A percentile compares a stretch with the other conserved stretches of the same genome.
These are phyloP conservation scores for Apiospora phragmitis DNA, from an alignment of 2,329 filamentous ascomycete species.

Conservation along the genomic window DNA sequence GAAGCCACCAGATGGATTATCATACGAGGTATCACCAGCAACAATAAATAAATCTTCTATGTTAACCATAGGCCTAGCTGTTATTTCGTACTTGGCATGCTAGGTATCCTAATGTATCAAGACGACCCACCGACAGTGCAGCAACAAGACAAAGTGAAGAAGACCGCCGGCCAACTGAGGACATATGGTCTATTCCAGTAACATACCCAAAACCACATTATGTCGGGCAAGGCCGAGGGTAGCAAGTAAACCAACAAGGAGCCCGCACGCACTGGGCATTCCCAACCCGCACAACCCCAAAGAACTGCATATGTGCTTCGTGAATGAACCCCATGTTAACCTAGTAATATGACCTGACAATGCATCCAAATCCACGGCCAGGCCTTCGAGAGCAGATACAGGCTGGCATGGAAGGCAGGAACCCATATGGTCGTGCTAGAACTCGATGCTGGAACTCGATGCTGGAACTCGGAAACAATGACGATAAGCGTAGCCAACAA, in stretches of 20 bases:
- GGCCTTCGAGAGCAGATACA: not conserved
- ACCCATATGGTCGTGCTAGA: not conserved
- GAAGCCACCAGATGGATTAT: not conserved
- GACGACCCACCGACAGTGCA: not conserved
- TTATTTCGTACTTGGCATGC: not conserved
- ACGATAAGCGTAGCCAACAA: not conserved
- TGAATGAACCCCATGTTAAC: not conserved
- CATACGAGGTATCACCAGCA: not conserved
- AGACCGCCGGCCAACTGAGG: not conserved
- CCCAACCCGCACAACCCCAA: not conserved
- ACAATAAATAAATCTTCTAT: constrained; percentile 7
- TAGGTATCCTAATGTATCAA: not conserved
- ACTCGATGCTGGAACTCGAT: too few species aligned
- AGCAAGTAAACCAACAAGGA: not conserved
- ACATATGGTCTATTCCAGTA: not conserved
- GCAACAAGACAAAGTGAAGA: not conserved
- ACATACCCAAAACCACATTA: not conserved
- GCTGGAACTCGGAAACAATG: not conserved
- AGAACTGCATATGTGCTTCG: not conserved
- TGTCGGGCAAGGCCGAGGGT: not conserved
- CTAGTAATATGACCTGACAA: not conserved
- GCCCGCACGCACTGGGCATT: not conserved
- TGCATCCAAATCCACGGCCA: not conserved
- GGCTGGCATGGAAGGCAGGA: not conserved
- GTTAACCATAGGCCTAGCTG: not conserved